Evolutionary conservation across 2,329 filamentous ascomycete species (phyloP).

Genomic region (Paraphaeosphaeria minitans): DNA sequence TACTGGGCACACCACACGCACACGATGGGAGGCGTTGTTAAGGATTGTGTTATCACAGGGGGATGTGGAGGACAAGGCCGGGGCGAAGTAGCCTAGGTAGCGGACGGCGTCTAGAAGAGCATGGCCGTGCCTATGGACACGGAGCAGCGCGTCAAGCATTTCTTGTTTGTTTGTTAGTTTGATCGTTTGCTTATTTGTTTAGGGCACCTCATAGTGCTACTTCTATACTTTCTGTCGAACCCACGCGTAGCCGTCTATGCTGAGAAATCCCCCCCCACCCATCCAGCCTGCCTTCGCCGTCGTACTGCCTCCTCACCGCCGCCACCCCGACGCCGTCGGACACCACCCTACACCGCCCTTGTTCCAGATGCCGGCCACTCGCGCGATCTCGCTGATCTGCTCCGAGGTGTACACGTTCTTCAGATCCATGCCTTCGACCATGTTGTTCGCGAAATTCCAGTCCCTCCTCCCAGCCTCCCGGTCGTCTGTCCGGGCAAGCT

Average conservation of each 20-base stretch:
- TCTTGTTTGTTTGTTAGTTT: too few species aligned
- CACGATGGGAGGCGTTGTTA: too few species aligned
- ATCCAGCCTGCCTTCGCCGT: not conserved
- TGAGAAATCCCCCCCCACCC: not conserved
- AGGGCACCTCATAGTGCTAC: too few species aligned
- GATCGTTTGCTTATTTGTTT: too few species aligned
- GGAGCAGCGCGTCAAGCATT: too few species aligned
- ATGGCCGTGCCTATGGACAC: too few species aligned
- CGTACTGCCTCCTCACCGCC: not conserved
- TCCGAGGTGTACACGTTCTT: slow-evolving; percentile 16
- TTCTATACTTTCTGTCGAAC: too few species aligned
- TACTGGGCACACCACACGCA: too few species aligned
- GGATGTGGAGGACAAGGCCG: too few species aligned
- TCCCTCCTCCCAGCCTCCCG: slow-evolving; percentile 1
- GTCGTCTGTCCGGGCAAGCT: slow-evolving; percentile 13
- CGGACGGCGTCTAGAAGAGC: too few species aligned
- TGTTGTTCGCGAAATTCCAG: slow-evolving; percentile 20
- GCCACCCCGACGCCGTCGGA: slow-evolving; percentile 14
- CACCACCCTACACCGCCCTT: slow-evolving; percentile 15
- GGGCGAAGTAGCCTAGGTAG: too few species aligned
- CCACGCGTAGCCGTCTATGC: not conserved
- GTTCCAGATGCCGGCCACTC: slow-evolving; percentile 17
- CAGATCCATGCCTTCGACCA: slow-evolving; percentile 10
- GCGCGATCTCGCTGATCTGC: slow-evolving; percentile 11
- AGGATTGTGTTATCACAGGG: too few species aligned